Percentiles rank a stretch among this genome's conserved stretches.
Evolutionary conservation across 352 stramenopile species (phyloP).

Genomic region (Phytopythium montanum): DNA sequence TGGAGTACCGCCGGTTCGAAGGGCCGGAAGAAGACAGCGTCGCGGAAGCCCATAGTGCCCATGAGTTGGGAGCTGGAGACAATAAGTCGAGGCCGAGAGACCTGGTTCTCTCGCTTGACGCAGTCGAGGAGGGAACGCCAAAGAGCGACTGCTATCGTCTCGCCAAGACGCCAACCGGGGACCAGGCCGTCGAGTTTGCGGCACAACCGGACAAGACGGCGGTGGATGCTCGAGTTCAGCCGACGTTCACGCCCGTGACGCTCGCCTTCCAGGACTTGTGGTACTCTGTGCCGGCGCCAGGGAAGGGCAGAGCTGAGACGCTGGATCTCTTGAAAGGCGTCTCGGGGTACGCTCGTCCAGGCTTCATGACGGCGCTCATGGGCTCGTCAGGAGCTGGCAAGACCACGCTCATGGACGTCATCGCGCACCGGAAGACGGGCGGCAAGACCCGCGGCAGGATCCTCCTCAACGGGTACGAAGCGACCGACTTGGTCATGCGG

Average conservation of each 20-base stretch:
- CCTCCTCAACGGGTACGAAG: constrained; percentile 42
- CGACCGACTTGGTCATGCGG: constrained; percentile 39
- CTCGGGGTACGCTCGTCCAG: constrained; percentile 41
- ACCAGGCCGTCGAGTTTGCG: constrained; percentile 13
- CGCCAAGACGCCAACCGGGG: constrained; percentile 21
- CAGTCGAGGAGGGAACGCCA: not conserved
- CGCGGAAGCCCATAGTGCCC: constrained; percentile 1
- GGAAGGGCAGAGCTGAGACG: constrained; percentile 29
- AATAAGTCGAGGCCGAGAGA: not conserved
- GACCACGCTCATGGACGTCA: constrained; percentile 36
- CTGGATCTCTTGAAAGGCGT: constrained; percentile 82
- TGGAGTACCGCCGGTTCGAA: constrained; percentile 32
- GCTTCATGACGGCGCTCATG: constrained; percentile 59
- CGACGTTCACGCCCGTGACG: constrained; percentile 32
- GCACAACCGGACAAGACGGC: constrained; percentile 9
- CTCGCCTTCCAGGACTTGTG: constrained; percentile 39
- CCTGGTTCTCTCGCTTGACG: not conserved
- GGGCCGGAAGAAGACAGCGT: constrained; percentile 12
- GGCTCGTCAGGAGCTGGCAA: constrained; percentile 46
- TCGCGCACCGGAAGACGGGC: constrained; percentile 34
- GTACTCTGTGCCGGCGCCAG: constrained; percentile 34
- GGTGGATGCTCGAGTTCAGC: constrained; percentile 3
- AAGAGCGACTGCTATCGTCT: constrained; percentile 10
- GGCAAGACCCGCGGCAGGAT: constrained; percentile 39
- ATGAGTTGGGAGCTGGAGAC: not conserved